Base-by-base conservation (phyloP, 2,329 filamentous ascomycete genomes). In the Bipolaris zeicola region DNA sequence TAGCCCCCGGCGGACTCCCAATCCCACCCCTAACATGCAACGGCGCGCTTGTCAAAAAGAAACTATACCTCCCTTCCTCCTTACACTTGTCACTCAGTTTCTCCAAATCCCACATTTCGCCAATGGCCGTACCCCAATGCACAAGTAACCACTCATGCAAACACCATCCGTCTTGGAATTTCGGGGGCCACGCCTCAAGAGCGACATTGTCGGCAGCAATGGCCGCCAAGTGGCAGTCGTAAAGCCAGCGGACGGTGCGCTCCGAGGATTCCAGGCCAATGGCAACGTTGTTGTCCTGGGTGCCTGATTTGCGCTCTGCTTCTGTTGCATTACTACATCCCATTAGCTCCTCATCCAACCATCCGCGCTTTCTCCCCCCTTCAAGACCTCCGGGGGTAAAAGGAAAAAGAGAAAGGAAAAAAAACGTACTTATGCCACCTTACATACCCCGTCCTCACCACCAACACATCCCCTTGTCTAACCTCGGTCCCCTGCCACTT, bases 21-120 rank as follows among this genome's bases (percentile, higher is more conserved):
- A 75, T 72, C 1, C 71, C 72, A 26, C 84, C 82, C 3, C 81
- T 80, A 14, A 85, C 79, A 69, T 88, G 86, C 50, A 87, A 67
- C 1, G 86, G 85, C 13, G 78, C 79, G 61, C 84, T 87, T 0
- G 83, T 86, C 8, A 89, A 74, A 73, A 89, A 81, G 65, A 89
- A 89, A 1, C 78, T 83, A 70, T 84, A 88, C 16, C 81, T 76
- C 37, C 78, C 75, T 68, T 79, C 75, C 58, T 78, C 78, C 67
- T 84, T 85, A 67, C 85, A 86, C 52, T 82, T 78, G 22, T 75
- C 75, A 1, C 81, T 78, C 38, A 87, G 72, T 37, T 73, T 79
- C 54, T 83, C 80, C 3, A 88, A 73, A 55, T 76, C 71, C 66
- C 73, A 75, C 73, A 76, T 71, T 53, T 76, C 73, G 3, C 72